Evolutionary conservation across 768 basidiomycete genomes (phyloP), one percentile per base, ranked within the genome.

Genomic region (Lactarius pseudohatsudake): DNA sequence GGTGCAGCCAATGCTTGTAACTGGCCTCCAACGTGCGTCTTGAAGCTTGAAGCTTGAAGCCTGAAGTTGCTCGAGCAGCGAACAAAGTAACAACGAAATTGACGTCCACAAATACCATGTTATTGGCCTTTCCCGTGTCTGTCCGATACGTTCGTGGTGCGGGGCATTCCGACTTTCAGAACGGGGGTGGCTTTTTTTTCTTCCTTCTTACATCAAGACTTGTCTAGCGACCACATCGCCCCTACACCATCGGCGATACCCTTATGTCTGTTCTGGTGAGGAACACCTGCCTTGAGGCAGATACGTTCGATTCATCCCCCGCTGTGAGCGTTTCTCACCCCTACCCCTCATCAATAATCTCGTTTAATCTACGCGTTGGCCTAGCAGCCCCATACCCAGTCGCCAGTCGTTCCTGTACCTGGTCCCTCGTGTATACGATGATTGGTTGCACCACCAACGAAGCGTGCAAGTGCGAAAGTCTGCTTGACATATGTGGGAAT

Each of bases 401-500:
- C 45, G 47, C 11, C n/a, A 47, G 11, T n/a, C 4, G 47, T 50
- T 26, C 47, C 47, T 50, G 47, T 22, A 13, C 47, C n/a, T 50
- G 47, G 18, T 13, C 10, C 22, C 47, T 50, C 47, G 11, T 50
- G 22, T n/a, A 18, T 26, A 50, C 11, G 13, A 26, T 26, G 47
- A 50, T 50, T 50, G 47, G 47, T 26, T 26, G 47, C 22, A 50
- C 47, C 47, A 50, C 47, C 47, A 22, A 13, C n/a, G n/a, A 50
- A 50, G 47, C 26, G 22, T 50, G 22, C 47, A 50, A 50, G 47
- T 50, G 47, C 47, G 22, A 22, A 50, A 50, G 47, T 50, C n/a
- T 50, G 47, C 47, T 50, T 50, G 47, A 50, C 47, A 50, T 2
- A 47, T 50, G 47, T 50, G 47, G 22, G 47, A 50, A 50, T 50